Evolutionary conservation across 2,329 filamentous ascomycete genomes (phyloP).

Genomic region (Penicillium aurantiogriseum): DNA sequence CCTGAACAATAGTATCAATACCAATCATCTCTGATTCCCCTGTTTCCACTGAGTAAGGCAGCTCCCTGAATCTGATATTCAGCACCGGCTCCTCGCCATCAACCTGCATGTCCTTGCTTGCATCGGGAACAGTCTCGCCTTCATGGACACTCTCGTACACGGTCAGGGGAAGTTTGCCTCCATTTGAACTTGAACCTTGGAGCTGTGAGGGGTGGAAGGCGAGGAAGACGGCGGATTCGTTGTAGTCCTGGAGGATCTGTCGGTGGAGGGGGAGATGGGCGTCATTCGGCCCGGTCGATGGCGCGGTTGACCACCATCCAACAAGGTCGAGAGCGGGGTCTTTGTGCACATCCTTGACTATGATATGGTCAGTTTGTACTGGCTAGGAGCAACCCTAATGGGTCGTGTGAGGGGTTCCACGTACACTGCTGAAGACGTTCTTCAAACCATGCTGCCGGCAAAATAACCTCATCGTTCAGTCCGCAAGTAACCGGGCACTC

Average conservation of each 20-base stretch:
- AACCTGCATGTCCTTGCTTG: constrained; percentile 67
- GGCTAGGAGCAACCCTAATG: not conserved
- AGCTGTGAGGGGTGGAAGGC: constrained; percentile 73
- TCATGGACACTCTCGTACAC: constrained; percentile 86
- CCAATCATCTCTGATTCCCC: constrained; percentile 97
- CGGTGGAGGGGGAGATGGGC: constrained; percentile 71
- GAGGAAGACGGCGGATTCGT: constrained; percentile 83
- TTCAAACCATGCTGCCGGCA: constrained; percentile 71
- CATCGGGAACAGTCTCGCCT: constrained; percentile 59
- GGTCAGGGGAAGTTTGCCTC: constrained; percentile 81
- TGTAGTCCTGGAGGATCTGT: constrained; percentile 70
- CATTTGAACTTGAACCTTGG: constrained; percentile 54
- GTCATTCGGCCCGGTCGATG: constrained; percentile 67
- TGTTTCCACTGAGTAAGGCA: constrained; percentile 86
- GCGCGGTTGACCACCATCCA: constrained; percentile 84
- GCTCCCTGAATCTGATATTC: constrained; percentile 73
- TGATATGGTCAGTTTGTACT: constrained; percentile 10
- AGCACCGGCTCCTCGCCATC: constrained; percentile 61
- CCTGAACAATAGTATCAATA: constrained; percentile 86
- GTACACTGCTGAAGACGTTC: constrained; percentile 80
- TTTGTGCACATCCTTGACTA: constrained; percentile 88
- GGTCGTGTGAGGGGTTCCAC: constrained; percentile 30
- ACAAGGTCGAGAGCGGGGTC: constrained; percentile 79
- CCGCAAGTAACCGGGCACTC: constrained; percentile 64
- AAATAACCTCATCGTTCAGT: constrained; percentile 56